Base-by-base conservation (phyloP, 192 early-diverging fungal genomes). In the Rhizophlyctis rosea region DNA sequence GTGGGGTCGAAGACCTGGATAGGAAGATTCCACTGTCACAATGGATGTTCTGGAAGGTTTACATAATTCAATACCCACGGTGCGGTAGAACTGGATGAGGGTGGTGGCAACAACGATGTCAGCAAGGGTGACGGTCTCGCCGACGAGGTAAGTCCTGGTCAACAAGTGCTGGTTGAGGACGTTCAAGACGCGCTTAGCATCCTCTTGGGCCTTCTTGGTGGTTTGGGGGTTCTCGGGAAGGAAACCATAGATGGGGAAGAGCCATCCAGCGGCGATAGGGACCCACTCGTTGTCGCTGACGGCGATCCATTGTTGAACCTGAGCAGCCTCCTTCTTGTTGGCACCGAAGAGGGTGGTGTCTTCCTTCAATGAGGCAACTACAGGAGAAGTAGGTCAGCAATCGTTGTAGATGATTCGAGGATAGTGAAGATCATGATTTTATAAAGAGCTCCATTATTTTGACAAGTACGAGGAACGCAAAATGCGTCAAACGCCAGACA, bases 131-230 rank as follows among this genome's bases (percentile, higher is more conserved):
- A 98, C 73, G 65, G 78, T 80, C 80, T 98, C 95, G 61, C 92
- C 95, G 58, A 96, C 93, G 62, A 98, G 80, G 88, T 86, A 98
- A 70, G 95, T 98, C 77, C 86, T 84, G 83, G 77, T 79, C 54
- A 88, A 61, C 24, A 98, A 81, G 68, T 92, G 76, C 39, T 84
- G 81, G 84, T 98, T 87, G 33, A 98, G 78, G 27, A 77, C 84
- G 57, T 57, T 69, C 35, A 95, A 72, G 56, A 86, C 75, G 47
- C 78, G 74, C 76, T 81, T 76, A 63, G 81, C 21, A 47, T 86
- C 77, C 74, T 90, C 81, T 62, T 86, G 86, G 31, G 88, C 84
- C 62, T 85, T 80, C 73, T 83, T 86, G 76, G 87, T 82, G 39
- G 72, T 77, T 31, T 56, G 68, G 54, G 70, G 71, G 78, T 82